A percentile compares a stretch with the other conserved stretches of the same genome.
Evolutionary conservation across 1,284 basidiomycete species (phyloP).

Genomic region (Trametes sp.): DNA sequence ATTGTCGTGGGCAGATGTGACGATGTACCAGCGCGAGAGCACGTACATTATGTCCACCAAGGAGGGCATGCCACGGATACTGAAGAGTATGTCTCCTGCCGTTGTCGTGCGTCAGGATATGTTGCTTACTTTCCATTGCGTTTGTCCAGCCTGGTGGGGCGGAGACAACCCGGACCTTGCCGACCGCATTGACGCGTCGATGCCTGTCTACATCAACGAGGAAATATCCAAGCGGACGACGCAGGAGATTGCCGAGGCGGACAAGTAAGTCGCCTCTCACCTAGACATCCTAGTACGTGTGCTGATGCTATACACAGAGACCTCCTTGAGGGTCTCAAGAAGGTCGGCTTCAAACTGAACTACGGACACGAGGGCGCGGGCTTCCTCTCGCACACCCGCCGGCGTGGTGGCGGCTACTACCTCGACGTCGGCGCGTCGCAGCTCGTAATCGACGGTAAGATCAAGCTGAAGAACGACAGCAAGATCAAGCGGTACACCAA

Average conservation of each 20-base stretch:
- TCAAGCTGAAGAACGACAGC: slow-evolving; percentile 76
- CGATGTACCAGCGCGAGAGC: slow-evolving; percentile 68
- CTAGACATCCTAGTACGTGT: background rate
- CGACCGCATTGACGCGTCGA: slow-evolving; percentile 59
- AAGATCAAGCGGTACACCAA: slow-evolving; percentile 62
- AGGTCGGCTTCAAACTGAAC: slow-evolving; percentile 66
- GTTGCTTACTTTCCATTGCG: background rate
- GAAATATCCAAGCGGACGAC: slow-evolving; percentile 56
- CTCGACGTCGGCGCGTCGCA: slow-evolving; percentile 72
- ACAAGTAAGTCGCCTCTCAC: slow-evolving; percentile 45
- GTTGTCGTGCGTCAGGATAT: background rate
- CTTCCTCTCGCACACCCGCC: slow-evolving; percentile 51
- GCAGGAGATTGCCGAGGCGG: slow-evolving; percentile 57
- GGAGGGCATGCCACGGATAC: slow-evolving; percentile 49
- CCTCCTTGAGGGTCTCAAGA: slow-evolving; percentile 60
- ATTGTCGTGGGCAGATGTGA: slow-evolving; percentile 50
- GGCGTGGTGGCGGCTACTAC: slow-evolving; percentile 51
- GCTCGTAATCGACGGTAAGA: slow-evolving; percentile 72
- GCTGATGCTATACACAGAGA: slow-evolving; percentile 46
- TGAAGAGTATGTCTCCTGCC: slow-evolving; percentile 40
- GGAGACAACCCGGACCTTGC: slow-evolving; percentile 56
- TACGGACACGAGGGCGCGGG: slow-evolving; percentile 63
- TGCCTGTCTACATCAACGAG: slow-evolving; percentile 54
- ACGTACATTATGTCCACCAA: slow-evolving; percentile 68
- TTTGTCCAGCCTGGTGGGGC: slow-evolving; percentile 54